Base-by-base conservation (phyloP, 1,139 yeast genomes). In the Geotrichum phurueaensis region DNA sequence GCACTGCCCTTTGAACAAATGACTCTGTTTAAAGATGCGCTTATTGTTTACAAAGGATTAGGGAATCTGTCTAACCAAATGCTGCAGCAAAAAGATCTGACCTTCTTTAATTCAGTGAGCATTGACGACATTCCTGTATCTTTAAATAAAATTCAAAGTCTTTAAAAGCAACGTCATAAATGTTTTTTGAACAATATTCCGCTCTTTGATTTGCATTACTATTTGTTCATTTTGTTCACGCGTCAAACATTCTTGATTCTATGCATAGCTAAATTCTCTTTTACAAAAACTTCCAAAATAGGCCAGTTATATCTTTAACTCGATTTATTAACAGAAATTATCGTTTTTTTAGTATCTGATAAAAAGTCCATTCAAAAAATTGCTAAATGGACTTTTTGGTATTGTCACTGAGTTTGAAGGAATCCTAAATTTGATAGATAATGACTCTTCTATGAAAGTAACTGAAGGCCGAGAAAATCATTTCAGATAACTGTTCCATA, bases 21-120 rank as follows among this genome's bases (percentile, higher is more conserved):
- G 76, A 77, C 78, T 54, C 73, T 87, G 5, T 75, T 78, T 57
- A 86, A 83, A 58, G 94, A 87, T 60, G 78, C 90, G 0, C 71
- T 85, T 51, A 70, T 70, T 2, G 76, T 79, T 10, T 82, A 81
- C 64, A 78, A 78, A 56, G 81, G 79, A 54, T 71, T 70, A 54
- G 72, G 70, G 62, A 59, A 67, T 53, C 63, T 75, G 22, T 73
- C 72, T 53, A 65, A 65, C 18, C 62, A 67, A 31, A 57, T 67
- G 57, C 63, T 67, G 3, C 61, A 64, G 15, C 66, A 68, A 22
- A 66, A 68, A 23, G 58, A 66, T 1, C 65, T 67, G 5, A 59
- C 73, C 3, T 71, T 71, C 55, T 65, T 73, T 47, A 64, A 68
- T 1, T 56, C 66, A 15, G 67, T 71, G 10, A 75, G 75, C 9